phyloP scores from a whole-genome alignment of 2,329 filamentous ascomycete genomes.

The Phaeophleospora eucalypticola region DNA sequence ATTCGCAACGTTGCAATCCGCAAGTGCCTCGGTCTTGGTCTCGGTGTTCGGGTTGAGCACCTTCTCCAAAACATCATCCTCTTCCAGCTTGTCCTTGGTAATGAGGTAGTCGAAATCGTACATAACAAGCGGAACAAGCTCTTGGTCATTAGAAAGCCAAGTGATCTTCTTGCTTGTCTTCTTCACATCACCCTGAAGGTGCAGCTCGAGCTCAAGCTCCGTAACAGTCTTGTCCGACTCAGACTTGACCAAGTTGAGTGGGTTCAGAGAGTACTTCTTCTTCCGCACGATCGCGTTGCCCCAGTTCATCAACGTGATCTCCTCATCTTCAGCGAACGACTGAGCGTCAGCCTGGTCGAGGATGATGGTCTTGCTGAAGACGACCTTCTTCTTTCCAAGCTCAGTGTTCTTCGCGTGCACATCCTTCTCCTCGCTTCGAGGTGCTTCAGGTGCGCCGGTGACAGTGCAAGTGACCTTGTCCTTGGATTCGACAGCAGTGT shows the following conservation, averaged over 20 bases:
- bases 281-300: conserved; percentile 79
- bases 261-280: conserved; percentile 43
- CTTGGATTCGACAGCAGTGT: conserved; percentile 60
- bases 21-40: conserved; percentile 67
- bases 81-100: conserved; percentile 89
- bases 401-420: conserved; percentile 86
- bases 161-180: conserved; percentile 95
- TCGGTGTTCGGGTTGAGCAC: conserved; percentile 75
- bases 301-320: conserved; percentile 96
- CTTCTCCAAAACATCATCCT: conserved; percentile 80
- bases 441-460: conserved; percentile 30
- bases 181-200: conserved; percentile 90
- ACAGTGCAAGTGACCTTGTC: conserved; percentile 54
- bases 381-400: conserved; percentile 80
- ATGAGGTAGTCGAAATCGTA: conserved; percentile 95
- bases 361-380: conserved; percentile 69
- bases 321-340: conserved; percentile 76
- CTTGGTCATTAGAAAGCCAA: conserved; percentile 77
- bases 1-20: conserved; percentile 73
- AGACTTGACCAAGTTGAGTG: conserved; percentile 45
- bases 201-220: conserved; percentile 73
- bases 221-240: conserved; percentile 57
- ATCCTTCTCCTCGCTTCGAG: conserved; percentile 68
- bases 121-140: conserved; percentile 75
- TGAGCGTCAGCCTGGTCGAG: conserved; percentile 84